Percentiles rank a stretch among this genome's conserved stretches.
Conservation (phyloP, 495 filamentous ascomycete species). For the Neurospora sp. region DNA sequence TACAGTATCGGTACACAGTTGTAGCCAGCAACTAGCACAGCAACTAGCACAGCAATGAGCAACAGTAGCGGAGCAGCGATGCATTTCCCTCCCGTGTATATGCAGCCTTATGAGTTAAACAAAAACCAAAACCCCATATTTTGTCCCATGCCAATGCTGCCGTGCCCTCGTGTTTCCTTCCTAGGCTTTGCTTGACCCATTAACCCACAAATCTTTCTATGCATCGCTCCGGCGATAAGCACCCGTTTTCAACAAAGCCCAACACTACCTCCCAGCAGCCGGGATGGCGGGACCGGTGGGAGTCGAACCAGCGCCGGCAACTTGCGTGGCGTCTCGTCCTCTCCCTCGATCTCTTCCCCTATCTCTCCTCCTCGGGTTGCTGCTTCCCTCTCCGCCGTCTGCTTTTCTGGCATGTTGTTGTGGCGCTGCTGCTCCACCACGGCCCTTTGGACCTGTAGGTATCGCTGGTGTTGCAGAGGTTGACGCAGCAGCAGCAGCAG, state of each 20-base stretch:
- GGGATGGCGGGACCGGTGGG: neutral
- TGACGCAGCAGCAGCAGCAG: neutral
- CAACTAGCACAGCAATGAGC: neutral
- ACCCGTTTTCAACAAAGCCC: neutral
- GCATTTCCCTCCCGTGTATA: neutral
- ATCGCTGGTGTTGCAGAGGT: neutral
- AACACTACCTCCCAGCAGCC: neutral
- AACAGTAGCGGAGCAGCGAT: neutral
- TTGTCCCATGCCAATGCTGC: neutral
- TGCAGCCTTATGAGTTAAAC: neutral
- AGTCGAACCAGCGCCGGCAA: neutral
- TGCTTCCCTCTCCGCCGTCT: neutral
- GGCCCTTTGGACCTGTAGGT: neutral
- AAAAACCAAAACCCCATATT: neutral
- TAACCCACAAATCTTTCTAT: neutral
- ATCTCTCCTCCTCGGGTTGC: neutral
- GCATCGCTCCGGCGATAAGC: neutral
- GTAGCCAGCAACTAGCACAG: neutral
- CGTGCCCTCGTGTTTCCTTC: neutral
- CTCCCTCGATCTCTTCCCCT: neutral
- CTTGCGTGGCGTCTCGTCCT: constrained; percentile 1
- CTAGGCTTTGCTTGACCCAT: neutral
- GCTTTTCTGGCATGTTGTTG: neutral
- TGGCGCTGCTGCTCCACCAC: neutral
- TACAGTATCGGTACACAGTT: neutral